Evolutionary conservation across 1,284 basidiomycete genomes (phyloP).

Genomic region (Sphagnurus paluster): DNA sequence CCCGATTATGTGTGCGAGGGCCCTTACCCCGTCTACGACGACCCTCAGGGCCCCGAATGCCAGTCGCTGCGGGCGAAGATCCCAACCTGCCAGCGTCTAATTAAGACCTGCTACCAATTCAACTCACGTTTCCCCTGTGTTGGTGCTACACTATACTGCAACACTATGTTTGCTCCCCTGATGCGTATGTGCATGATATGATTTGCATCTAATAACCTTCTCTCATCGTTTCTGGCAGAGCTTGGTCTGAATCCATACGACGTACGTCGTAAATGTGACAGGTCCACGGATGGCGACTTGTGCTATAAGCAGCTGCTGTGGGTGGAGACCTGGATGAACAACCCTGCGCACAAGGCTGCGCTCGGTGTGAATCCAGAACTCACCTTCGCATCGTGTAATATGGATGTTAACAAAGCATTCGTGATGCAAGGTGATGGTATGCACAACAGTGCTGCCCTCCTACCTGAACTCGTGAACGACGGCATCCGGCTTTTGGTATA

Average conservation of each 20-base stretch:
- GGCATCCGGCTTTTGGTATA: constrained; percentile 82
- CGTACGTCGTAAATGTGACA: constrained; percentile 79
- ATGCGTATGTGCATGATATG: constrained; percentile 48
- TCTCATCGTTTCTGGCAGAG: constrained; percentile 37
- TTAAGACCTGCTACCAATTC: constrained; percentile 64
- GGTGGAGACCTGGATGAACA: constrained; percentile 82
- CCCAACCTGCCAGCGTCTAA: constrained; percentile 69
- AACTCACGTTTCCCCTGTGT: constrained; percentile 60
- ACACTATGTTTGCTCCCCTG: constrained; percentile 55
- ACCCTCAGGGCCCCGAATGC: constrained; percentile 71
- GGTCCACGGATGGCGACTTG: constrained; percentile 64
- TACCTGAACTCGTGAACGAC: constrained; percentile 75
- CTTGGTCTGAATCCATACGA: constrained; percentile 81
- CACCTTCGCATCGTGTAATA: constrained; percentile 68
- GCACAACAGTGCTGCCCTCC: constrained; percentile 73
- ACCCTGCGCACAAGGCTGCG: constrained; percentile 66
- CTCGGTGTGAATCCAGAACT: constrained; percentile 68
- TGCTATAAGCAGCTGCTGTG: constrained; percentile 80
- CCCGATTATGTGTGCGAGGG: constrained; percentile 83
- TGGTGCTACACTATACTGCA: constrained; percentile 65
- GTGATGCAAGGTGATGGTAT: constrained; percentile 75
- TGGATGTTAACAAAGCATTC: constrained; percentile 70
- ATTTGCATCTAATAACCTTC: background rate
- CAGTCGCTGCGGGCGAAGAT: constrained; percentile 61
- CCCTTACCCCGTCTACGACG: constrained; percentile 71